Evolutionary conservation across 345 rosid genomes (phyloP).

Genomic region (Eutrema japonicum): DNA sequence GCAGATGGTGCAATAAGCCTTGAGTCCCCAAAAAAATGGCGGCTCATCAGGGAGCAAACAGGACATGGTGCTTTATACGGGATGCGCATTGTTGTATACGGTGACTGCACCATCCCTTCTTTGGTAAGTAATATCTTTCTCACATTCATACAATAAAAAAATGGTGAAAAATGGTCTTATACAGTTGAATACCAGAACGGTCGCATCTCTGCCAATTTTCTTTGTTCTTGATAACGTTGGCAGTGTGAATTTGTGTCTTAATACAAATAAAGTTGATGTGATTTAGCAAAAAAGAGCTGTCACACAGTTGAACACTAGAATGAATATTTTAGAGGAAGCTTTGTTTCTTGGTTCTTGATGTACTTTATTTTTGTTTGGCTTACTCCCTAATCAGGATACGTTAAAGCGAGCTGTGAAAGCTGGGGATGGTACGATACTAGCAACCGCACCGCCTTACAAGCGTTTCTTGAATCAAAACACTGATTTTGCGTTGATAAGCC

Average conservation of each 20-base stretch:
- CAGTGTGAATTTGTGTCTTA: neutral
- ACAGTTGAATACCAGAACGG: neutral
- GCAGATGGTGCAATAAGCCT: constrained; percentile 83
- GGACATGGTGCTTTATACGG: constrained; percentile 94
- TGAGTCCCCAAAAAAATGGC: constrained; percentile 92
- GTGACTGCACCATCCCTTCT: constrained; percentile 87
- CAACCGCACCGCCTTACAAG: constrained; percentile 93
- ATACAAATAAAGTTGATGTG: neutral
- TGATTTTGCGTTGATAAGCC: constrained; percentile 80
- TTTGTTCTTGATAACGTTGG: neutral
- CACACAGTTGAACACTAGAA: neutral
- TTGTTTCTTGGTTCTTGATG: constrained; percentile 5
- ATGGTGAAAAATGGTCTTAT: neutral
- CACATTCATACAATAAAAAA: neutral
- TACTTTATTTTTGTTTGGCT: neutral
- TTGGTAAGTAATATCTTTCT: constrained; percentile 60
- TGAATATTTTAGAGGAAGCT: neutral
- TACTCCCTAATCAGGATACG: constrained; percentile 64
- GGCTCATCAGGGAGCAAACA: constrained; percentile 73
- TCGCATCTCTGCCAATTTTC: neutral
- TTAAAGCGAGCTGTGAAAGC: constrained; percentile 93
- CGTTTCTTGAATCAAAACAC: constrained; percentile 74
- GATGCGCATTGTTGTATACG: constrained; percentile 75
- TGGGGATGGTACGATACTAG: constrained; percentile 86
- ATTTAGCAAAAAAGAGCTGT: neutral